Percentiles rank a stretch among this genome's conserved stretches.
These are phyloP conservation scores for Botrytis deweyae DNA, from an alignment of 2,329 filamentous ascomycete genomes.

Conservation along the genomic window DNA sequence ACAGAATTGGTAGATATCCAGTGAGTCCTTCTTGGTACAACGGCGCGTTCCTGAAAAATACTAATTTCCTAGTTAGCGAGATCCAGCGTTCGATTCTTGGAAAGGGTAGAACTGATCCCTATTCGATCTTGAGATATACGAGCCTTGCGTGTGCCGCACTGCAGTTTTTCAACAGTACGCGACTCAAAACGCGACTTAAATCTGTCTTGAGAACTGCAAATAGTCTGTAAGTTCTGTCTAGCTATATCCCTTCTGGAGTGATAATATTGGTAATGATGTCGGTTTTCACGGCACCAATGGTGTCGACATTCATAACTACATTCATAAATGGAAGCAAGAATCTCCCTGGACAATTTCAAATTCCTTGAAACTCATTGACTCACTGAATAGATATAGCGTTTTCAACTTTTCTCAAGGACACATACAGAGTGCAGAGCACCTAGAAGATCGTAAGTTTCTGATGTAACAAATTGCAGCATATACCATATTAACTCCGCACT, in stretches of 20 bases:
- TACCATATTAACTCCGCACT: not conserved
- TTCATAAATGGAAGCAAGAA: slow-evolving; percentile 30
- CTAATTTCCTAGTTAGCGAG: not conserved
- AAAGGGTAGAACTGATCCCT: not conserved
- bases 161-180: slow-evolving; percentile 20
- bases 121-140: slow-evolving; percentile 11
- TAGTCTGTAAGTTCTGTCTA: slow-evolving; percentile 32
- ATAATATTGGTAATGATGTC: slow-evolving; percentile 24
- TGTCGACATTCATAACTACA: slow-evolving; percentile 9
- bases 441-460: slow-evolving; percentile 8
- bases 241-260: slow-evolving; percentile 23
- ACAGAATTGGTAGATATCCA: slow-evolving; percentile 2
- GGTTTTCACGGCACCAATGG: slow-evolving; percentile 17
- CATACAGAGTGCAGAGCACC: not conserved
- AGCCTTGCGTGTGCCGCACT: slow-evolving; percentile 25
- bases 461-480: not conserved
- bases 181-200: slow-evolving; percentile 29
- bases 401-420: not conserved
- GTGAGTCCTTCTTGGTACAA: slow-evolving; percentile 13
- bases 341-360: slow-evolving; percentile 24
- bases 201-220: slow-evolving; percentile 27
- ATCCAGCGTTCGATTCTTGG: not conserved
- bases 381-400: slow-evolving; percentile 5
- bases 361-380: slow-evolving; percentile 21
- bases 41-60: slow-evolving; percentile 5